Evolutionary conservation across 176 grass and related monocot species (phyloP), one percentile per base, ranked within the genome.

Genomic region (Oryza glaberrima): DNA sequence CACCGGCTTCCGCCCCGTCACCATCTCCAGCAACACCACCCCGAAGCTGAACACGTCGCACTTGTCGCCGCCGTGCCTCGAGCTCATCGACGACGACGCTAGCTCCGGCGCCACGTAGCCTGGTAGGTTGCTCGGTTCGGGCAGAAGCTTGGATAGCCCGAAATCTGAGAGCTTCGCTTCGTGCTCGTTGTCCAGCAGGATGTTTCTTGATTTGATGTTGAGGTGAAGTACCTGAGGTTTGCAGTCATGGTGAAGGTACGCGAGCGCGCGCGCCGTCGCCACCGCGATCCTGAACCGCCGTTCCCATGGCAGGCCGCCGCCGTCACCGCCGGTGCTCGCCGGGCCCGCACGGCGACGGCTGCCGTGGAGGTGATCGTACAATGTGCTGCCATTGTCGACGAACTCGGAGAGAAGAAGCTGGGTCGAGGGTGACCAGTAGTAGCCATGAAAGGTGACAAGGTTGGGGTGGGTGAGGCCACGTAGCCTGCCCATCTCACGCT

Each of bases 31-130:
- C 34, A 93, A 26, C 77, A 93, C 77, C 25, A 93, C 91, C 52
- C 91, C 91, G 67, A 93, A 93, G 86, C 91, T 93, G 71, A 87
- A 93, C 19, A 90, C 91, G 77, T 93, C 91, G 71, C 91, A 93
- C 58, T 93, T 93, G 38, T 40, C 38, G 35, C 90, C 88, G 11
- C 88, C 90, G 8, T 82, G 88, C 76, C 77, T 90, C 63, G 87
- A 84, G 72, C 81, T 88, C 81, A 82, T 81, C 10, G 84, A 56
- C 15, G 84, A 56, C 15, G 84, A 56, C 15, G 91, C 91, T 63
- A 93, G 38, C 64, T 93, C 91, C 9, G 91, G 91, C 13, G 91
- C 88, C 7, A 93, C 84, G 49, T 93, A 93, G n/a, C 88, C 88
- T 10, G 84, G 91, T 77, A 85, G 78, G 52, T 90, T 90, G 30